A percentile compares a stretch with the other conserved stretches of the same genome.
These are phyloP conservation scores for Candida sp. DNA, from an alignment of 1,139 yeast genomes.

Conservation along the genomic window DNA sequence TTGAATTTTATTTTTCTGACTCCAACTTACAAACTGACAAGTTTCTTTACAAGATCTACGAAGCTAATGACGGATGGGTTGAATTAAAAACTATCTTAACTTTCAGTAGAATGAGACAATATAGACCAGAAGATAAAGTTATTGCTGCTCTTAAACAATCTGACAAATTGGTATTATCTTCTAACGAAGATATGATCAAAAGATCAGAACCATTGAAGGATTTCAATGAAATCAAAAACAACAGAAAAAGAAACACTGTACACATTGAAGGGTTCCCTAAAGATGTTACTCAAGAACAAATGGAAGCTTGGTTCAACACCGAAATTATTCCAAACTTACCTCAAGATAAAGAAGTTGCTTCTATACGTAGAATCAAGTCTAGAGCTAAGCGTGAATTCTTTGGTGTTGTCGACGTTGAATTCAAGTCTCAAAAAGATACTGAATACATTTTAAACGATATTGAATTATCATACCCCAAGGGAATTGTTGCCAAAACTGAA, in stretches of 20 bases:
- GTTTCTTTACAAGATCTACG: constrained; percentile 82
- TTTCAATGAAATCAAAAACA: constrained; percentile 67
- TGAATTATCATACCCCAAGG: constrained; percentile 59
- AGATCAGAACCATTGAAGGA: constrained; percentile 74
- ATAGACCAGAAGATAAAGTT: constrained; percentile 81
- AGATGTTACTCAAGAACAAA: constrained; percentile 65
- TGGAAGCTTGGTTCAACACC: constrained; percentile 66
- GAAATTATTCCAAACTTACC: constrained; percentile 36
- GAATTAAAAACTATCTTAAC: constrained; percentile 87
- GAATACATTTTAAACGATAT: constrained; percentile 57
- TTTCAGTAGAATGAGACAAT: constrained; percentile 94
- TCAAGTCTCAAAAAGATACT: constrained; percentile 69
- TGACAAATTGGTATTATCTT: constrained; percentile 67
- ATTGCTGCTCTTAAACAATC: constrained; percentile 71
- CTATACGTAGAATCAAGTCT: constrained; percentile 55
- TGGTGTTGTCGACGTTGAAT: constrained; percentile 86
- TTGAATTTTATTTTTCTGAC: constrained; percentile 94
- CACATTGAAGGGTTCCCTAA: constrained; percentile 76
- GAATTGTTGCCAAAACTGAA: constrained; percentile 39
- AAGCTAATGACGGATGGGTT: constrained; percentile 94
- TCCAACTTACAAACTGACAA: constrained; percentile 88
- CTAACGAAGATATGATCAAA: constrained; percentile 79
- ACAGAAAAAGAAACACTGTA: constrained; percentile 67
- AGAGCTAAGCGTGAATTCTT: constrained; percentile 61
- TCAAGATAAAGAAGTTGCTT: constrained; percentile 30